These are phyloP conservation scores for Fusarium torulosum DNA, from an alignment of 2,329 filamentous ascomycete genomes.

Conservation along the genomic window DNA sequence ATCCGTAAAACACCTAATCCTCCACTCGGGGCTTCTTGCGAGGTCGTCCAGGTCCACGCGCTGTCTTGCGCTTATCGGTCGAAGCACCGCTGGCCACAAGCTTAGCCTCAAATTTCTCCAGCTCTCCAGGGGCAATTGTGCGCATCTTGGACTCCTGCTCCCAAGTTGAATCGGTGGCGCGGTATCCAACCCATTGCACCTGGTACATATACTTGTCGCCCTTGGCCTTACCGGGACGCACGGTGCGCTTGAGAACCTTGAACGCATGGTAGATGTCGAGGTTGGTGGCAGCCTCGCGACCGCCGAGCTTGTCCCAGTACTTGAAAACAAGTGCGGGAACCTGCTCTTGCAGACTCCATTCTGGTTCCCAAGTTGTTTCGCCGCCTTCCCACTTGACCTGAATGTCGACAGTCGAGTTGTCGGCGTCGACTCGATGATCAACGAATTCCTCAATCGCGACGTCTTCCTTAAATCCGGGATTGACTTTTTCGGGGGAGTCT, in stretches of 20 bases:
- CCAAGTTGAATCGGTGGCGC: constrained; percentile 40
- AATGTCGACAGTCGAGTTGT: constrained; percentile 45
- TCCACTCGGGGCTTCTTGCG: constrained; percentile 41
- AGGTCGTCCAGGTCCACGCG: constrained; percentile 43
- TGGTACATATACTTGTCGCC: constrained; percentile 36
- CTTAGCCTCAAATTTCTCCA: constrained; percentile 46
- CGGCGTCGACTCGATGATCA: constrained; percentile 39
- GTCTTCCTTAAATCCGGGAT: constrained; percentile 32
- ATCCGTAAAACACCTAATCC: constrained; percentile 14
- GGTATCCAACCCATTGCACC: constrained; percentile 48
- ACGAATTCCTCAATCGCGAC: constrained; percentile 44
- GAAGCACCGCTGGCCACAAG: constrained; percentile 26
- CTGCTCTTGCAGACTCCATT: constrained; percentile 48
- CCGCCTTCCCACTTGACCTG: constrained; percentile 43
- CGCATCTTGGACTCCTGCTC: constrained; percentile 44
- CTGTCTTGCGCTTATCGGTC: constrained; percentile 41
- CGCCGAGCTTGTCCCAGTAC: constrained; percentile 46
- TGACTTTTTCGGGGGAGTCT: constrained; percentile 1
- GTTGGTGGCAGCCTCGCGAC: constrained; percentile 43
- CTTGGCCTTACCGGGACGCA: constrained; percentile 31
- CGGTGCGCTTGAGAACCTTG: constrained; percentile 43
- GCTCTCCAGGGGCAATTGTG: constrained; percentile 42
- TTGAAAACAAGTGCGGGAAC: constrained; percentile 45
- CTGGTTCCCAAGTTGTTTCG: constrained; percentile 45
- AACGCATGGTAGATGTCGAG: constrained; percentile 47